Evolutionary conservation across 257 asterid species (phyloP), one percentile per base, ranked within the genome.

Genomic region (Mitragyna speciosa): DNA sequence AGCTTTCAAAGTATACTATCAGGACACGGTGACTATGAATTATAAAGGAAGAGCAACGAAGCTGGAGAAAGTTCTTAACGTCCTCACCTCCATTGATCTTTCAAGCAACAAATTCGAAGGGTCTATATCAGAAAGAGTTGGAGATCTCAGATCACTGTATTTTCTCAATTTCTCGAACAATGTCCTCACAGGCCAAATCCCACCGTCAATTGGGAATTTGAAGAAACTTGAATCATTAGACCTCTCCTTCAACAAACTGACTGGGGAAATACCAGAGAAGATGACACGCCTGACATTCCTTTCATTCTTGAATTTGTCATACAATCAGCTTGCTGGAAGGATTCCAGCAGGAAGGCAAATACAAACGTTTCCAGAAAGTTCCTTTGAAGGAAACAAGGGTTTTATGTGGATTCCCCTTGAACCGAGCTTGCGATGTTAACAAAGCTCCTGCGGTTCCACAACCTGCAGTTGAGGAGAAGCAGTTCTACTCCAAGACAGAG

Each of bases 71-170:
- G 86, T 88, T 49, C 66, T 72, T n/a, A 4, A 77, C 51, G 17
- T 76, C 77, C 74, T 83, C 78, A 86, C 84, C 48, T 84, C 90
- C 67, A 80, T 90, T 75, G 91, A 90, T 82, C 72, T 90, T 70
- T 89, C 95, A 33, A 36, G 87, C 75, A 90, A 89, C 58, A 84
- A 89, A 47, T 88, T 91, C 64, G 70, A 76, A 6, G 91, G 95
- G 49, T 19, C 6, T 9, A 81, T 88, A 68, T 91, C 92, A 33
- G 80, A 74, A n/a, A 76, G 54, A 15, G 31, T 87, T n/a, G 93
- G 90, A 30, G 82, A 80, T 19, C 88, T 88, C 41, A 79, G 11
- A 64, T 76, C 81, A 16, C 85, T 86, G 36, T 39, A 76, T 77
- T 75, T 82, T 52, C 87, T 90, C 70, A 90, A 88, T 80, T 45